Evolutionary conservation across 1,284 basidiomycete genomes (phyloP), one percentile per base, ranked within the genome.

Genomic region (Ganoderma lucidum): DNA sequence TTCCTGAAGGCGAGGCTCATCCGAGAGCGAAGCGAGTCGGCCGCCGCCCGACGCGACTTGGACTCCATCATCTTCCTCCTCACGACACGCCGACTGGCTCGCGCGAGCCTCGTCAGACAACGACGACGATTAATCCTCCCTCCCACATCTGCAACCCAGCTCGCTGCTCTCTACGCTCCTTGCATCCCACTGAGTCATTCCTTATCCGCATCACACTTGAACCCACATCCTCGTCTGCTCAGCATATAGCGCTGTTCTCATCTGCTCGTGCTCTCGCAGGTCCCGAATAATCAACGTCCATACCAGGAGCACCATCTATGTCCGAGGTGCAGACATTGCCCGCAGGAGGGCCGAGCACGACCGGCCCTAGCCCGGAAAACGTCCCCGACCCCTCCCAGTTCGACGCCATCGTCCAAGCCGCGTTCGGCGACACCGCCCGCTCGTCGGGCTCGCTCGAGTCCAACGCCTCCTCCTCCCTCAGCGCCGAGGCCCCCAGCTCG

Each of bases 381-480:
- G 28, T 2, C 42, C 15, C 32, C 44, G 66, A 67, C 66, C 56
- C 68, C 56, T 66, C 71, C 35, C 70, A 51, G 23, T 51, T 69
- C 63, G 44, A 67, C 44, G 65, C 67, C 23, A 68, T 71, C 61
- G 70, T 71, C 65, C 44, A 65, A 37, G 69, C 66, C 62, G 70
- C 59, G 1, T 56, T 70, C 56, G 48, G 63, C 62, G 72, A 73
- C 66, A 62, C 68, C 63, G 60, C 64, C 59, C 72, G 72, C 62
- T 69, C 72, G 28, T 73, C 72, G 8, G 72, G 68, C 66, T 73
- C 72, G 39, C 72, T 71, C 66, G 72, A 71, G 68, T 64, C 58
- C 65, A 67, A 30, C 41, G 44, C n/a, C 65, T 48, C 66, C 45
- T 48, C 53, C 30, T 56, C 65, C 39, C 37, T 39, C 41, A 41